These are phyloP conservation scores for Kwoniella europaea DNA, from an alignment of 768 basidiomycete genomes.

Conservation along the genomic window DNA sequence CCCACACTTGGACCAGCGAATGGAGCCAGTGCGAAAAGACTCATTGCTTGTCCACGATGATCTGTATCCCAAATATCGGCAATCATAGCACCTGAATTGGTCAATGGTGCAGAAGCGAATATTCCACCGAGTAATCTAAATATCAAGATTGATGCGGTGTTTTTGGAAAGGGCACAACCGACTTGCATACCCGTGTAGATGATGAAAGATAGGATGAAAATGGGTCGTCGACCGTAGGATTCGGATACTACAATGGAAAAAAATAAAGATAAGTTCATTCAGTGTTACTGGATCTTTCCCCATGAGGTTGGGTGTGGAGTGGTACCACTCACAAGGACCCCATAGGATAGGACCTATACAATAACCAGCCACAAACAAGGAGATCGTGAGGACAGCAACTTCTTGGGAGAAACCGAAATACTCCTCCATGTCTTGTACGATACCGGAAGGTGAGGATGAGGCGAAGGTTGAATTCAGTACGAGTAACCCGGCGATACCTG, in stretches of 20 bases:
- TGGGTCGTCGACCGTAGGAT: constrained; percentile 57
- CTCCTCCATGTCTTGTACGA: constrained; percentile 41
- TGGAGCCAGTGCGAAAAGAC: constrained; percentile 57
- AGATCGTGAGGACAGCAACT: constrained; percentile 51
- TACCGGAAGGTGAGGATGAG: constrained; percentile 54
- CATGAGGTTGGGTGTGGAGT: too few species aligned
- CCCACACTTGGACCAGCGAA: constrained; percentile 59
- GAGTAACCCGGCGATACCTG: constrained; percentile 49
- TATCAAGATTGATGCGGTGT: constrained; percentile 58
- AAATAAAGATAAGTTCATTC: too few species aligned
- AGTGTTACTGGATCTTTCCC: too few species aligned
- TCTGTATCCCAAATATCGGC: constrained; percentile 59
- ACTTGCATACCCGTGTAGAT: constrained; percentile 56
- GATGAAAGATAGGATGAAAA: constrained; percentile 59
- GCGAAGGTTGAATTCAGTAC: constrained; percentile 58
- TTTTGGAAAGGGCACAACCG: constrained; percentile 59
- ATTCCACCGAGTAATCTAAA: constrained; percentile 60
- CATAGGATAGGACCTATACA: constrained; percentile 58
- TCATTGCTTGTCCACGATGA: constrained; percentile 58
- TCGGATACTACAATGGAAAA: constrained; percentile 50
- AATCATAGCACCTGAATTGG: constrained; percentile 59
- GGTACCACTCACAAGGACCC: constrained; percentile 39
- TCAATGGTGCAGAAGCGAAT: constrained; percentile 59
- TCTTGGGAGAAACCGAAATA: constrained; percentile 54
- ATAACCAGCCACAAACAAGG: constrained; percentile 56